Evolutionary conservation across 495 filamentous ascomycete genomes (phyloP).

Genomic region (Hyaloscypha hepaticicola): DNA sequence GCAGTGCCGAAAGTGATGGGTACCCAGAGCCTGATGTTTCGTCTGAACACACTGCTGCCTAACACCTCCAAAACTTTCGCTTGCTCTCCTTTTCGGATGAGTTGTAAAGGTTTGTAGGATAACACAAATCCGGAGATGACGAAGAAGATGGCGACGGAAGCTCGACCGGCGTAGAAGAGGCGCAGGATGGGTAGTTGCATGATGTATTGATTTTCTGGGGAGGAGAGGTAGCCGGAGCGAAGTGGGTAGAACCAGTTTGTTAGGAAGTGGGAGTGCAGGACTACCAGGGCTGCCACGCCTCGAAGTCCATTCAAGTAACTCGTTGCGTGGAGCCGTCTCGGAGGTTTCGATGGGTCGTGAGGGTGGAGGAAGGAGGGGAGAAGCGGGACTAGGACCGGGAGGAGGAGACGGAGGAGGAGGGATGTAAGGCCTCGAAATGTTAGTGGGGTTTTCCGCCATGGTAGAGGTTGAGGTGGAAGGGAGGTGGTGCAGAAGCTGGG

Average conservation of each 20-base stretch:
- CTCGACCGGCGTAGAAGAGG: conserved; percentile 59
- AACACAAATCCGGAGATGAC: conserved; percentile 69
- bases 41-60: conserved; percentile 63
- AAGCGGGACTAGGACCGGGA: not conserved
- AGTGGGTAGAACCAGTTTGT: conserved; percentile 32
- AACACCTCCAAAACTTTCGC: conserved; percentile 31
- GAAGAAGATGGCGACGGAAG: conserved; percentile 72
- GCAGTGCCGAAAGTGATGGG: conserved; percentile 58
- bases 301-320: conserved; percentile 55
- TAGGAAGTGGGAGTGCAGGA: conserved; percentile 47
- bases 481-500: not conserved
- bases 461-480: not conserved
- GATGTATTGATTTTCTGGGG: conserved; percentile 38
- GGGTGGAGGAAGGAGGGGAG: conserved; percentile 12
- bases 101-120: conserved; percentile 58
- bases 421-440: not conserved
- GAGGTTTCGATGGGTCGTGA: not conserved
- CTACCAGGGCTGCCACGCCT: conserved; percentile 52
- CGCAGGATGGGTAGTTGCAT: conserved; percentile 63
- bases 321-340: conserved; percentile 39
- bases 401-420: conserved; percentile 11
- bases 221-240: conserved; percentile 42
- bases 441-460: conserved; percentile 16
- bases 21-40: conserved; percentile 58
- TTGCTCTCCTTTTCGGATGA: conserved; percentile 44